phyloP scores from a whole-genome alignment of 257 asterid genomes.

The Leptodermis oblonga region DNA sequence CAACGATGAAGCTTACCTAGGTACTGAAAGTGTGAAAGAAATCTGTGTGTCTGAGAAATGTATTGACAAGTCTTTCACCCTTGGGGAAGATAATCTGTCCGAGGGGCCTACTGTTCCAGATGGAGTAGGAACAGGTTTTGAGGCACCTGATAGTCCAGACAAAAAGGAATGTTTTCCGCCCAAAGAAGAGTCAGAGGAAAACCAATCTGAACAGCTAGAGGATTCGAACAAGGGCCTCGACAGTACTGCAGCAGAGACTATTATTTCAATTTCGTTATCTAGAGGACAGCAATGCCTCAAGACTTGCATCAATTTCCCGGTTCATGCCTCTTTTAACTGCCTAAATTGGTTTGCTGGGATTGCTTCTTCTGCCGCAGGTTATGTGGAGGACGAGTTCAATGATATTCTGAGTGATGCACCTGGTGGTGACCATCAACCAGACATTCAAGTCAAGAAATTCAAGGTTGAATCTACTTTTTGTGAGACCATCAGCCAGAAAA shows the following conservation, averaged over 20 bases:
- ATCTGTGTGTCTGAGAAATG: constrained; percentile 12
- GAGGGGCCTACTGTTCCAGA: neutral
- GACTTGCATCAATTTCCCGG: constrained; percentile 10
- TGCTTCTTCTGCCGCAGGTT: constrained; percentile 34
- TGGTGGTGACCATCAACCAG: constrained; percentile 11
- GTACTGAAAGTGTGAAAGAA: constrained; percentile 17
- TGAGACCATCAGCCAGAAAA: constrained; percentile 13
- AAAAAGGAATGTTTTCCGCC: constrained; percentile 60
- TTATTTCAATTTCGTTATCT: constrained; percentile 37
- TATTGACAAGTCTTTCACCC: constrained; percentile 30
- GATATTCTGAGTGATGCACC: constrained; percentile 12
- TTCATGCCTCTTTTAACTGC: constrained; percentile 18
- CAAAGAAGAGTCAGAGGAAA: constrained; percentile 45
- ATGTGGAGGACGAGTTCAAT: constrained; percentile 19
- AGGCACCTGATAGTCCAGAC: constrained; percentile 54
- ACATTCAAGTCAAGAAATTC: constrained; percentile 7
- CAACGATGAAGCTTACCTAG: constrained; percentile 15
- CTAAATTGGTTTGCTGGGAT: constrained; percentile 61
- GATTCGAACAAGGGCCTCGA: constrained; percentile 27
- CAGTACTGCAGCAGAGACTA: constrained; percentile 49
- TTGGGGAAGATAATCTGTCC: constrained; percentile 22
- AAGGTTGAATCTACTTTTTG: too few relatives aligned
- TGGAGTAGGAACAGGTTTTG: constrained; percentile 26
- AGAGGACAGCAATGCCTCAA: constrained; percentile 7
- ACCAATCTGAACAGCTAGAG: constrained; percentile 22